Percentiles rank a stretch among this genome's conserved stretches.
These are phyloP conservation scores for Emmonsiellopsis sp. DNA, from an alignment of 2,329 filamentous ascomycete genomes.

Conservation along the genomic window DNA sequence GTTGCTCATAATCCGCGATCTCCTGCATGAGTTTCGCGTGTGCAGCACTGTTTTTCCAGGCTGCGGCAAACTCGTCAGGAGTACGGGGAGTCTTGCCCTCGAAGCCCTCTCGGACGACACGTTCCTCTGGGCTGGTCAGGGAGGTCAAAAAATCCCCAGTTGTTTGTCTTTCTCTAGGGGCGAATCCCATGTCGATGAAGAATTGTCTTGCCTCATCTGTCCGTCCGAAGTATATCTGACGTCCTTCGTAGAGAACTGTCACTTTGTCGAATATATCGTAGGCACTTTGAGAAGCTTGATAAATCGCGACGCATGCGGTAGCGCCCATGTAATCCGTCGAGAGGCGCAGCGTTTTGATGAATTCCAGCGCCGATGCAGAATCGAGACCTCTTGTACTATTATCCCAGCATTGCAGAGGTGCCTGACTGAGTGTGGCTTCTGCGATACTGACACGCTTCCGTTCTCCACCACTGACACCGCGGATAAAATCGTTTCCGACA, in stretches of 20 bases:
- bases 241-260: conserved; percentile 67
- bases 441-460: conserved; percentile 74
- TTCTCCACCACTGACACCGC: conserved; percentile 72
- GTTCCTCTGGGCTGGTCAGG: conserved; percentile 56
- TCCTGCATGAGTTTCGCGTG: conserved; percentile 33
- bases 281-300: conserved; percentile 77
- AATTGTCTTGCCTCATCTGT: conserved; percentile 58
- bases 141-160: conserved; percentile 75
- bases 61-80: conserved; percentile 56
- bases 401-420: conserved; percentile 66
- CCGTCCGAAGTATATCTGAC: conserved; percentile 68
- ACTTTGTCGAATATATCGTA: conserved; percentile 68
- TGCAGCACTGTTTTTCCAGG: conserved; percentile 47
- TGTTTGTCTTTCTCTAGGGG: conserved; percentile 65
- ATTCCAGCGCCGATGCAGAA: conserved; percentile 59
- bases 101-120: conserved; percentile 1
- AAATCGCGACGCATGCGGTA: conserved; percentile 76
- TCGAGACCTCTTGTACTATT: conserved; percentile 64
- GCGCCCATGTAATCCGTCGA: conserved; percentile 77
- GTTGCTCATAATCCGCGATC: conserved; percentile 35
- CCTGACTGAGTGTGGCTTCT: conserved; percentile 70
- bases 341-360: conserved; percentile 61
- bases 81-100: conserved; percentile 49
- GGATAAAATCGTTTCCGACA: conserved; percentile 73
- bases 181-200: conserved; percentile 69